phyloP scores from a whole-genome alignment of 164 flowering plant species.

The Sextonia rubra region DNA sequence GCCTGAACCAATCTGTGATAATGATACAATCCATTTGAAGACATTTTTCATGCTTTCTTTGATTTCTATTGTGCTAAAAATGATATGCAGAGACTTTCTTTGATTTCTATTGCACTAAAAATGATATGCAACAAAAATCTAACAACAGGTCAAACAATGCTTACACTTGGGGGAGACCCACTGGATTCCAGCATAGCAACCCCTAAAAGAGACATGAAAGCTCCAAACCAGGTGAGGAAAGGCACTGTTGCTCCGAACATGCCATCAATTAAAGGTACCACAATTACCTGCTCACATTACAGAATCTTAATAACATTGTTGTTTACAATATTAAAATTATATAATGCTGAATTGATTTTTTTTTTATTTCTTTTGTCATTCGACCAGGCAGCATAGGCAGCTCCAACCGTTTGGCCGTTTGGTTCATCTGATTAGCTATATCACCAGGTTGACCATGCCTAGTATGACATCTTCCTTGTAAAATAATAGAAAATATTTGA shows the following conservation, averaged over 20 bases:
- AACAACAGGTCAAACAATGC: conserved; percentile 11
- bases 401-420: not conserved
- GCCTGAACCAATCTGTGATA: not conserved
- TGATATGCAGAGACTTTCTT: not conserved
- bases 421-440: not conserved
- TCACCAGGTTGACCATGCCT: not conserved
- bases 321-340: not conserved
- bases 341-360: not conserved
- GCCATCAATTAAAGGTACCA: conserved; percentile 80
- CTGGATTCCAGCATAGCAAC: conserved; percentile 82
- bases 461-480: not conserved
- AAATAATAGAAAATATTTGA: not conserved
- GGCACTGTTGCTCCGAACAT: conserved; percentile 71
- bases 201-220: conserved; percentile 62
- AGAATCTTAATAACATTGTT: conserved; percentile 1
- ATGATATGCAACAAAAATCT: not conserved
- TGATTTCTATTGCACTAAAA: not conserved
- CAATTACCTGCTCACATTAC: conserved; percentile 49
- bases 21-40: not conserved
- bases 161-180: conserved; percentile 86
- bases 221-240: conserved; percentile 75
- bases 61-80: not conserved
- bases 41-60: too few species aligned
- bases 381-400: not conserved
- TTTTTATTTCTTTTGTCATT: not conserved